Conservation (phyloP, 352 stramenopile genomes). For the Phytopythium mirpurense region DNA sequence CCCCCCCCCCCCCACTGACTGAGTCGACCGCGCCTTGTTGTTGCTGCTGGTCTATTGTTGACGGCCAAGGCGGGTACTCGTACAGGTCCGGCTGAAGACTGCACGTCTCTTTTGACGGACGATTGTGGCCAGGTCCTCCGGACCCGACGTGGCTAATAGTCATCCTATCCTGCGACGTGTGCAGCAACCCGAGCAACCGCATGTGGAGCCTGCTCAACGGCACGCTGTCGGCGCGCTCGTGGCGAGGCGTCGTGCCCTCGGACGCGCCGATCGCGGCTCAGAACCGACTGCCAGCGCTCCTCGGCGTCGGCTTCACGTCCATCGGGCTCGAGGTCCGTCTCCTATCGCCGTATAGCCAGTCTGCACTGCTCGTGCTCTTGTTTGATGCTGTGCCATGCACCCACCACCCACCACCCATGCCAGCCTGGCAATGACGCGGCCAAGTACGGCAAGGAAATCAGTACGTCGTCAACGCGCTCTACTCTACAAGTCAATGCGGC, state of each 20-base stretch:
- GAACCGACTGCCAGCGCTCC: constrained; percentile 56
- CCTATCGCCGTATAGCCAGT: too few relatives aligned
- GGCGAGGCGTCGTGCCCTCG: constrained; percentile 54
- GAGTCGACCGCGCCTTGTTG: too few relatives aligned
- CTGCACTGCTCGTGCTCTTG: not conserved
- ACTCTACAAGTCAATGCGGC: too few relatives aligned
- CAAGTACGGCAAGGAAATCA: constrained; percentile 66
- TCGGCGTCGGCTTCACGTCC: constrained; percentile 77
- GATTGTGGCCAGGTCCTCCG: too few relatives aligned
- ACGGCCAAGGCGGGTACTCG: constrained; percentile 34
- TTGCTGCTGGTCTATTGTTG: too few relatives aligned
- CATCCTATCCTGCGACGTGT: not conserved
- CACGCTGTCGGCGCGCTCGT: constrained; percentile 40
- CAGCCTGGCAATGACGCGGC: constrained; percentile 83
- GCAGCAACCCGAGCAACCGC: constrained; percentile 83
- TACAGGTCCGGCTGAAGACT: constrained; percentile 64
- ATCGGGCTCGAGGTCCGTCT: constrained; percentile 68
- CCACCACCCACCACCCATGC: too few relatives aligned
- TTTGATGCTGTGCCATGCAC: too few relatives aligned
- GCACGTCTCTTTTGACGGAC: not conserved
- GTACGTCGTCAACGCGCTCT: constrained; percentile 25
- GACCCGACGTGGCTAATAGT: too few relatives aligned
- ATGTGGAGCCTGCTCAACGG: constrained; percentile 87
- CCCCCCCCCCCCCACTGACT: too few relatives aligned
- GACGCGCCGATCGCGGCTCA: constrained; percentile 58